Evolutionary conservation across 2,329 filamentous ascomycete species (phyloP), one percentile per base, ranked within the genome.

Genomic region (Hysterium pulicare): DNA sequence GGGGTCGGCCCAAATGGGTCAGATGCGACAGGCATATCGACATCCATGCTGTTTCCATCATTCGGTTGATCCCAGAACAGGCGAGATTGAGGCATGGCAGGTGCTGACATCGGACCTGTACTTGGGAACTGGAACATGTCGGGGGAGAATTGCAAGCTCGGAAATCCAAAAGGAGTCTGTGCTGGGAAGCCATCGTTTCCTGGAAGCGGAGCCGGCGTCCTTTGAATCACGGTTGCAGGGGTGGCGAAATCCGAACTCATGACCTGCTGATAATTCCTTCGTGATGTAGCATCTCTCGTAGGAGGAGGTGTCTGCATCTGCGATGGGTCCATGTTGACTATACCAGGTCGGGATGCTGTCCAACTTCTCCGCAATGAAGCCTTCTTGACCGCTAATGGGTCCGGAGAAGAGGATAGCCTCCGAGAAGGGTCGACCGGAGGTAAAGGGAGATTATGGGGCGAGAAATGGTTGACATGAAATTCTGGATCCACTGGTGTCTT

Each of bases 391-490:
- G 51, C 52, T 38, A 49, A 64, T 36, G 72, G 67, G 24, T 66
- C 72, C 24, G 80, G 76, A 39, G 82, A 83, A 13, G 81, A 84
- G 11, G 72, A 72, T 33, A 84, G 63, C 53, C 76, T 74, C 56
- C 72, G 72, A 48, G 79, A 75, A 24, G 77, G 76, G 53, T 82
- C 77, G 57, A 83, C 79, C 23, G 80, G 76, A 45, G 81, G 78
- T 42, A 84, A 64, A 42, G 74, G 70, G 41, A 79, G 64, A 55
- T 69, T 76, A 53, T 74, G 73, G 33, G 76, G 69, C 33, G 77
- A 77, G 54, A 79, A 76, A 59, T 84, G 77, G 53, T 80, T 81
- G 54, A 74, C 77, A 79, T 85, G 81, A 59, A 81, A 74, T 59
- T 63, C 57, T 24, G 67, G 67, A 38, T 70, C 67, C 45, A 69